Evolutionary conservation across 139 green algal genomes (phyloP).

Genomic region (Chlorella sp.): DNA sequence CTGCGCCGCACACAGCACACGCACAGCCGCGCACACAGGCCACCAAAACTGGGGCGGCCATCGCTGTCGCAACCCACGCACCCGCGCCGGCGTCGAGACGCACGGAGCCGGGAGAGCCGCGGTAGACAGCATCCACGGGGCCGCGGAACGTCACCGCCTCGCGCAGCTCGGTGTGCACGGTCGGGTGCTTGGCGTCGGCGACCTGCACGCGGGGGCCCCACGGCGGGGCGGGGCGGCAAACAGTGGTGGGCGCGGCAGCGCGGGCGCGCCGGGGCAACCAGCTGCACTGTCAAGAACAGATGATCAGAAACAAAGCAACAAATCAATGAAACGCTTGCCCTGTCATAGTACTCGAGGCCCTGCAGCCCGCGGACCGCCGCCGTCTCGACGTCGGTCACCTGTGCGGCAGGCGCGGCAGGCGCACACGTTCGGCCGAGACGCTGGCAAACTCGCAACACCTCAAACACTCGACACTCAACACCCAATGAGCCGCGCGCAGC

Average conservation of each 20-base stretch:
- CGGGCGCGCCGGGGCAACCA: too few relatives aligned
- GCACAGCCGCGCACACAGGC: too few relatives aligned
- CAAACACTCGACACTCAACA: too few relatives aligned
- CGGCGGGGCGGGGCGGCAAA: not conserved
- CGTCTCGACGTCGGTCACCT: slow-evolving; percentile 76
- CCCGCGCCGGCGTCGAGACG: slow-evolving; percentile 82
- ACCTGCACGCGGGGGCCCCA: slow-evolving; percentile 40
- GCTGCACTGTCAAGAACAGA: too few relatives aligned
- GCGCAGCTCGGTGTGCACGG: slow-evolving; percentile 59
- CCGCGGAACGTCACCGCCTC: slow-evolving; percentile 66
- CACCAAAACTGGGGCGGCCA: too few relatives aligned
- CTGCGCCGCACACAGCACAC: too few relatives aligned
- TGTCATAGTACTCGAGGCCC: slow-evolving; percentile 90
- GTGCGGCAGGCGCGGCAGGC: too few relatives aligned
- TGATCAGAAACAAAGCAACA: too few relatives aligned
- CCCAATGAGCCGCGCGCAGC: too few relatives aligned
- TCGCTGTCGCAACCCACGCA: not conserved
- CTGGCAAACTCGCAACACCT: too few relatives aligned
- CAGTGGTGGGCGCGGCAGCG: too few relatives aligned
- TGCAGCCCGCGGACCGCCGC: slow-evolving; percentile 67
- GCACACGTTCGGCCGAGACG: too few relatives aligned
- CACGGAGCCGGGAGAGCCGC: slow-evolving; percentile 72
- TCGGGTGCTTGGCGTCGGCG: slow-evolving; percentile 78
- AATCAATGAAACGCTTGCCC: slow-evolving; percentile 35
- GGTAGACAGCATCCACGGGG: slow-evolving; percentile 85